Evolutionary conservation across 2,329 filamentous ascomycete genomes (phyloP).

Genomic region (Apiospora saccharicola): DNA sequence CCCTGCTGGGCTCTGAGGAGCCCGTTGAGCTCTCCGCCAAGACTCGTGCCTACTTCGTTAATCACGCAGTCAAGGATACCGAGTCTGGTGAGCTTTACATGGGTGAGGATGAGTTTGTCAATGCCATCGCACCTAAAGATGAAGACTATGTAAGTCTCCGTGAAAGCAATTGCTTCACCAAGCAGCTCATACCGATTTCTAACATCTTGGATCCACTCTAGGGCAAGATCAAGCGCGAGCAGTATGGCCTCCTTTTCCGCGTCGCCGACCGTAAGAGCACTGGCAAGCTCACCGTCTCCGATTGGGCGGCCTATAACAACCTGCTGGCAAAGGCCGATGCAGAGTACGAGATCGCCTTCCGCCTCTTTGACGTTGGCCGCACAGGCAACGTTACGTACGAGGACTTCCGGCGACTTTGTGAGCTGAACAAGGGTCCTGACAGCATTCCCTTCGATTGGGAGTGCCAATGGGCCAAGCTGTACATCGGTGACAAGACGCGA

Average conservation of each 20-base stretch:
- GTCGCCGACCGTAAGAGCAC: constrained; percentile 82
- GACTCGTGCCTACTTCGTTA: constrained; percentile 77
- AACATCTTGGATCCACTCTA: constrained; percentile 47
- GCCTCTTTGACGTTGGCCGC: constrained; percentile 88
- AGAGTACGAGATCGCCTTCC: constrained; percentile 98
- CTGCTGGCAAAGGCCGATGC: constrained; percentile 92
- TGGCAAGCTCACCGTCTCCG: constrained; percentile 78
- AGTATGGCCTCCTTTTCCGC: constrained; percentile 91
- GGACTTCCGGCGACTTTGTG: constrained; percentile 84
- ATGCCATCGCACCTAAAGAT: constrained; percentile 83
- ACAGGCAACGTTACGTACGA: constrained; percentile 89
- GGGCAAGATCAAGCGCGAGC: constrained; percentile 98
- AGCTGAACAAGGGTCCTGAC: constrained; percentile 84
- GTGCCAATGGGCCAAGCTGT: constrained; percentile 94
- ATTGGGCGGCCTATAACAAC: constrained; percentile 95
- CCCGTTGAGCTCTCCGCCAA: constrained; percentile 73
- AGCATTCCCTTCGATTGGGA: constrained; percentile 96
- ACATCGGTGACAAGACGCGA: constrained; percentile 87
- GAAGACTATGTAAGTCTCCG: constrained; percentile 85
- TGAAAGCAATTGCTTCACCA: constrained; percentile 5
- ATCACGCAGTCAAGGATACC: constrained; percentile 78
- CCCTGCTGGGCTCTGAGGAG: constrained; percentile 70
- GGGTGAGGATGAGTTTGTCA: constrained; percentile 85
- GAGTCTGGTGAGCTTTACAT: constrained; percentile 81
- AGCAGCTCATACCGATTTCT: constrained; percentile 3